These are phyloP conservation scores for Heliocybe sulcata DNA, from an alignment of 1,284 basidiomycete species.

Conservation along the genomic window DNA sequence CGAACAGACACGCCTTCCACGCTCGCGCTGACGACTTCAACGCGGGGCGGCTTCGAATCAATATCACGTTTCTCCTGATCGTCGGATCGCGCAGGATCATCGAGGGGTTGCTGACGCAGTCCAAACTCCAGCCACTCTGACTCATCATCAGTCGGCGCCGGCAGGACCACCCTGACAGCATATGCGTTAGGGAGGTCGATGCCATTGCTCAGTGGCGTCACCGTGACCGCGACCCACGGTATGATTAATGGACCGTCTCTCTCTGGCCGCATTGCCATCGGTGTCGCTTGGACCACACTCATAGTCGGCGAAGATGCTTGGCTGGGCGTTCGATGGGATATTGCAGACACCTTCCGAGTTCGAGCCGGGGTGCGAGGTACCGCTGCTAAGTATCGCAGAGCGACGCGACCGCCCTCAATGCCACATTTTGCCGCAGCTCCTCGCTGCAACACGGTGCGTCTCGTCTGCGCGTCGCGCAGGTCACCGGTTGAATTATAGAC, in stretches of 20 bases:
- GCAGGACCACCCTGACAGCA: constrained; percentile 48
- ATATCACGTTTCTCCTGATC: constrained; percentile 3
- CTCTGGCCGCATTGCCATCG: constrained; percentile 26
- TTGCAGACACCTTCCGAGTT: constrained; percentile 11
- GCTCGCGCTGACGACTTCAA: constrained; percentile 52
- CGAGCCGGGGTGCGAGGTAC: constrained; percentile 7
- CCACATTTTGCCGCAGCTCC: constrained; percentile 49
- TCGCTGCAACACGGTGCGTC: constrained; percentile 52
- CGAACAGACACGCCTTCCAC: constrained; percentile 58
- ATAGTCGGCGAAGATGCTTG: constrained; percentile 23
- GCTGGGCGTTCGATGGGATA: constrained; percentile 16
- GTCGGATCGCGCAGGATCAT: background rate
- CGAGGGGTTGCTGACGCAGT: constrained; percentile 35
- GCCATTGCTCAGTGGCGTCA: constrained; percentile 38
- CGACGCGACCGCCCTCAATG: constrained; percentile 50
- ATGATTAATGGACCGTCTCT: constrained; percentile 56
- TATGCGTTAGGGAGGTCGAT: constrained; percentile 35
- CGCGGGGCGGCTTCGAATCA: constrained; percentile 25
- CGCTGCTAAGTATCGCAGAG: constrained; percentile 31
- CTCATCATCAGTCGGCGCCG: constrained; percentile 46
- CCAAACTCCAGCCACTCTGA: constrained; percentile 74
- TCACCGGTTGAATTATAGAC: constrained; percentile 54
- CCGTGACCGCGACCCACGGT: constrained; percentile 43
- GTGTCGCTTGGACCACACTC: constrained; percentile 17
- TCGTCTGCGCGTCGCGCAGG: constrained; percentile 48